Percentiles rank a stretch among this genome's conserved stretches.
These are phyloP conservation scores for Vachellia collinsii DNA, from an alignment of 306 rosid species.

Conservation along the genomic window DNA sequence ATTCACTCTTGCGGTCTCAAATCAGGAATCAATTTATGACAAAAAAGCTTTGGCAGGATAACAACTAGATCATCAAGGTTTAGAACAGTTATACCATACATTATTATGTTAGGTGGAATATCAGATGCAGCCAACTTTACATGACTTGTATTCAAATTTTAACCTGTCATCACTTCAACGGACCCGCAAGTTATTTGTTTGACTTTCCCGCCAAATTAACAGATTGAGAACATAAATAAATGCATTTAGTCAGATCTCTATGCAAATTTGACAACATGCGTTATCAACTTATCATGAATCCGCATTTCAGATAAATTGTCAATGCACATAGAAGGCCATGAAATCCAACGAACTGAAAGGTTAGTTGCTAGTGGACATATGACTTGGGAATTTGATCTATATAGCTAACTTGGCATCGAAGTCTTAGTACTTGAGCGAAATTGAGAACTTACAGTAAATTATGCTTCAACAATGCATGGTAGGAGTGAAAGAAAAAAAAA, in stretches of 20 bases:
- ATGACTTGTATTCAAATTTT: not conserved
- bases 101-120: not conserved
- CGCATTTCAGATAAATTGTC: not conserved
- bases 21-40: not conserved
- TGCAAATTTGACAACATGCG: not conserved
- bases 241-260: not conserved
- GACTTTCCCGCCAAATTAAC: not conserved
- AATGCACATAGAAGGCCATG: not conserved
- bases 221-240: not conserved
- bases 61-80: not conserved
- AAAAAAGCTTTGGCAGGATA: not conserved
- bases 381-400: slow-evolving; percentile 9
- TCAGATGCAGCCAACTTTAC: not conserved
- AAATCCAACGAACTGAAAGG: not conserved
- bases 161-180: not conserved
- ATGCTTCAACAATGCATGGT: not conserved
- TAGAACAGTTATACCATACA: slow-evolving; percentile 7
- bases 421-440: slow-evolving; percentile 19
- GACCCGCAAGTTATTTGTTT: not conserved
- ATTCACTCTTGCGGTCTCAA: not conserved
- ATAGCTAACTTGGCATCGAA: not conserved
- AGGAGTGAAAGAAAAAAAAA: not conserved
- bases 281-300: no score
- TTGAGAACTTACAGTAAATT: slow-evolving; percentile 16
- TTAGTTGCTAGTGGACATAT: slow-evolving; percentile 1